Evolutionary conservation across 345 rosid species (phyloP), one percentile per base, ranked within the genome.

Genomic region (Syzygium aqueum): DNA sequence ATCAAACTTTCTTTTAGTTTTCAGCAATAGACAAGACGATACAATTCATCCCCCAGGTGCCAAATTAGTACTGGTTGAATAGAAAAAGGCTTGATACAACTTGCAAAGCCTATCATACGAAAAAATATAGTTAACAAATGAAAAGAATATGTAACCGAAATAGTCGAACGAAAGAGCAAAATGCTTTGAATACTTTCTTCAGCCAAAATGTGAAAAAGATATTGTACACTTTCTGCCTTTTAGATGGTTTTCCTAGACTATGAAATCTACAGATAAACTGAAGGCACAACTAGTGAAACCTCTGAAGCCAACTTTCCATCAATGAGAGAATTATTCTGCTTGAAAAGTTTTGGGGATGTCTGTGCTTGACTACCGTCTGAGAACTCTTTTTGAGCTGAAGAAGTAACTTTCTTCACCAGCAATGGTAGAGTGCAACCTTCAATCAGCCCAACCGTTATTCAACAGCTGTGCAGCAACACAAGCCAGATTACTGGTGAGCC

Each of bases 361-460:
- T 40, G 23, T 53, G 6, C 52, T 43, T 53, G 43, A 43, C 73
- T 84, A 91, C 85, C 86, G 88, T 87, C 98, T 94, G 89, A 95
- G 88, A 87, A 95, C 98, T 89, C 97, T 91, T 90, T 96, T 97
- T 61, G 98, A 92, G 94, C 98, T 94, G 3, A 93, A 86, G 87
- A 91, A 83, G 86, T 93, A 93, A 90, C 93, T 93, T 23, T 95
- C 97, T 90, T 95, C 95, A n/a, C 98, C 98, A 11, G 96, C 96
- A 89, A 95, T 43, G 8, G 99, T 95, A 15, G 97, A 94, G 87
- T 96, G 94, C 84, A 97, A 90, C 91, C 99, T 94, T 77, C 99
- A 97, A 1, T 94, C 97, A 13, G 98, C 99, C 99, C 99, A 92
- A 28, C 98, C 99, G 86, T 96, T 96, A 94, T 96, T 95, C 86